Base-by-base conservation (phyloP, 495 filamentous ascomycete genomes). In the Clohesyomyces aquaticus region DNA sequence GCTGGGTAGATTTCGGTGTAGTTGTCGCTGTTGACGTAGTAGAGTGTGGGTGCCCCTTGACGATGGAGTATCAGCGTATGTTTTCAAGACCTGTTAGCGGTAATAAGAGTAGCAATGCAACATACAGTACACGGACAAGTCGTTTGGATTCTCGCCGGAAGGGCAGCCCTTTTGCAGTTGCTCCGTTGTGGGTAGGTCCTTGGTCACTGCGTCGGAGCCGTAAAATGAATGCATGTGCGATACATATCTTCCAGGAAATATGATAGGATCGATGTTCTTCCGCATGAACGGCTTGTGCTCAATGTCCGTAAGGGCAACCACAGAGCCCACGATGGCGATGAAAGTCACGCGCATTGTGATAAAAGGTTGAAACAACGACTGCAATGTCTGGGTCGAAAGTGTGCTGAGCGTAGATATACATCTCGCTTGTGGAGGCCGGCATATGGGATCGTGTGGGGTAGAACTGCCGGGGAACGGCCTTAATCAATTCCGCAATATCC, bases 191-290 rank as follows among this genome's bases (percentile, higher is more conserved):
- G 60, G 60, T 19, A 55, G 43, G 22, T 63, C 60, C 21, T 55
- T 56, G 1, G 60, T 63, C 25, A 63, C 26, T 3, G 43, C 41
- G 48, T 63, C 60, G 9, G 60, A 63, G 51, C 60, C 60, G 43
- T 63, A 63, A 42, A 63, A 63, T 3, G 51, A 56, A 41, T 63
- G 60, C 60, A 63, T 63, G 22, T 63, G 60, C n/a, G 60, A 63
- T 4, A 50, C 28, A 43, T 63, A 63, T 42, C 46, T 47, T 4
- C 60, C 60, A 9, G 60, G 60, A 12, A 35, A 38, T 11, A 63
- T 51, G 21, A 63, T 21, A 16, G 60, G 60, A 22, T 63, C 60
- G 27, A 63, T 63, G 52, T 63, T 63, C 51, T 63, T 63, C 11
- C 50, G 51, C 51, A 63, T 55, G 25, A 63, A 63, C 2, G 51